These are phyloP conservation scores for Trichoderma atroviride DNA, from an alignment of 2,329 filamentous ascomycete genomes.

Conservation along the genomic window DNA sequence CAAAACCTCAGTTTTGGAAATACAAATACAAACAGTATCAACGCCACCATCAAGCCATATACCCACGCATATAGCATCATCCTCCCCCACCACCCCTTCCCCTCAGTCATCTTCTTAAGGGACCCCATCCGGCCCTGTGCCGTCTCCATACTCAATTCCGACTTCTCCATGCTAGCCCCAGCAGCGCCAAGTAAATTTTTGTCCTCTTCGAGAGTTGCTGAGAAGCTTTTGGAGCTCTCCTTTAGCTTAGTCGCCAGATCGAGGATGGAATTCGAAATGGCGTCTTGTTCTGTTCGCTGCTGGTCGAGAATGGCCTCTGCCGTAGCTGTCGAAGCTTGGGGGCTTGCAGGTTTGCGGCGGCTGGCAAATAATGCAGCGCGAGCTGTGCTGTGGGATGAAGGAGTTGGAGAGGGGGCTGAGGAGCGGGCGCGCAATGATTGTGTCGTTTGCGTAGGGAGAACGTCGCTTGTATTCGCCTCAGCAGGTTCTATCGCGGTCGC, in stretches of 20 bases:
- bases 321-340: conserved; percentile 51
- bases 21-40: conserved; percentile 80
- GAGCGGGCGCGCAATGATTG: conserved; percentile 43
- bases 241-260: conserved; percentile 79
- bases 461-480: conserved; percentile 25
- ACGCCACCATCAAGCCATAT: conserved; percentile 75
- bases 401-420: conserved; percentile 29
- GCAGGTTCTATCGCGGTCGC: conserved; percentile 15
- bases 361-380: conserved; percentile 51
- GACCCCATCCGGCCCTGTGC: conserved; percentile 77
- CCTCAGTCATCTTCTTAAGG: conserved; percentile 80
- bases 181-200: conserved; percentile 73
- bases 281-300: conserved; percentile 80
- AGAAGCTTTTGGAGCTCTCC: conserved; percentile 71
- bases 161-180: conserved; percentile 75
- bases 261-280: conserved; percentile 78
- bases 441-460: conserved; percentile 39
- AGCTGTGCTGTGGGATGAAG: conserved; percentile 40
- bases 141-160: conserved; percentile 72
- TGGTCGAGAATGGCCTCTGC: conserved; percentile 74
- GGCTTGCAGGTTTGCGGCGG: conserved; percentile 42
- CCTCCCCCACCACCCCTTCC: conserved; percentile 82
- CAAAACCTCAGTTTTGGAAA: conserved; percentile 86
- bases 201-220: conserved; percentile 68
- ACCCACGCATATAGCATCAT: conserved; percentile 85